Base-by-base conservation (phyloP, 2,329 filamentous ascomycete genomes). In the Aspergillus transmontanensis region DNA sequence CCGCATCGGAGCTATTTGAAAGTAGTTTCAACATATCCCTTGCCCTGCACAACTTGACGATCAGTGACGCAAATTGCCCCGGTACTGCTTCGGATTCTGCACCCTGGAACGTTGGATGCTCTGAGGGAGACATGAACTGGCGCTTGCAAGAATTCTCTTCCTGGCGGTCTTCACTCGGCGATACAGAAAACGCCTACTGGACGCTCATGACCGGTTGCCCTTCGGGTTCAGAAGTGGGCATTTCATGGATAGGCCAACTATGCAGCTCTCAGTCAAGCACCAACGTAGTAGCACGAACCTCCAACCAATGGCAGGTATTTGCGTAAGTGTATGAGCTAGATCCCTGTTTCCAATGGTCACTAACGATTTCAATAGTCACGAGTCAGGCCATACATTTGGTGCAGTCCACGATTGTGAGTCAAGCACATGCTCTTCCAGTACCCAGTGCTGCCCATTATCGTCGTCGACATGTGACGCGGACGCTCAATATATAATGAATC, bases 351-450 rank as follows among this genome's bases (percentile, higher is more conserved):
- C 6, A n/a, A 2, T 14, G 5, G 6, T 14, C 3, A 12, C 9
- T 55, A 21, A 51, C 1, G 11, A 0, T 10, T n/a, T 5, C 3
- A 11, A 30, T 3, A 36, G 73, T 21, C 94, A 98, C 75, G 94
- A 98, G 78, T 90, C 89, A 4, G 94, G 92, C 1, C 94, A 98
- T 77, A 97, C 92, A 0, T 97, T 97, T 76, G 94, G 94, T 46
- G 94, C 94, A 5, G 92, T 96, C 10, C 71, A 72, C 19, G 71
- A 72, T 30, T 72, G 71, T 51, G 66, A 64, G 0, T 51, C 58
- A 90, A 96, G 90, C 61, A 83, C 86, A 32, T 87, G 86, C 36
- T 11, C 62, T 9, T 43, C 48, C 43, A 79, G 80, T 10, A 83
- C 86, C 58, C 83, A 87, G 72, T 97, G 94, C 77, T 97, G 94